Percentiles rank a stretch among this genome's conserved stretches.
phyloP scores from a whole-genome alignment of 2,329 filamentous ascomycete genomes.

The Emergomyces orientalis region DNA sequence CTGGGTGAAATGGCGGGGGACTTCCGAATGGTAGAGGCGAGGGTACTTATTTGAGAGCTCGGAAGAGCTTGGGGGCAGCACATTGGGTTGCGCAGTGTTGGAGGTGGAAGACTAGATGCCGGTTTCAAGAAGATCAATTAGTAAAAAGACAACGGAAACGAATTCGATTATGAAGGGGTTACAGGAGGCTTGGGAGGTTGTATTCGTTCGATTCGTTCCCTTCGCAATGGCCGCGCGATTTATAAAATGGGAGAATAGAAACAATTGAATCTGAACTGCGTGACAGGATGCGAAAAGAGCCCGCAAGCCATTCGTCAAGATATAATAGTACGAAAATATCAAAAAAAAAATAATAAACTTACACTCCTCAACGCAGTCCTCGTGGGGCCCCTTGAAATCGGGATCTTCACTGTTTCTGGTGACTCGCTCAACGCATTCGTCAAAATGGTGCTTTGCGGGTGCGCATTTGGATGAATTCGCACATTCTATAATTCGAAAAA shows the following conservation, averaged over 20 bases:
- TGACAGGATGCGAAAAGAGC: not conserved
- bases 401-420: slow-evolving; percentile 57
- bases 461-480: slow-evolving; percentile 75
- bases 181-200: not conserved
- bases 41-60: slow-evolving; percentile 68
- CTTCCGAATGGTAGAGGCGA: not conserved
- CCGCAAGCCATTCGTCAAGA: not conserved
- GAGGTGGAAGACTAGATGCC: slow-evolving; percentile 84
- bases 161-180: not conserved
- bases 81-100: slow-evolving; percentile 89
- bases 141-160: not conserved
- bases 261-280: not conserved
- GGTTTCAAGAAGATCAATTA: not conserved
- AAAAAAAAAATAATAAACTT: slow-evolving; percentile 41
- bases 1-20: not conserved
- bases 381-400: slow-evolving; percentile 62
- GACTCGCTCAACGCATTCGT: slow-evolving; percentile 95
- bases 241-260: not conserved
- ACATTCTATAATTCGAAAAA: slow-evolving; percentile 56
- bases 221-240: not conserved
- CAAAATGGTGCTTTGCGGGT: slow-evolving; percentile 91
- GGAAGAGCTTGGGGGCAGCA: slow-evolving; percentile 93
- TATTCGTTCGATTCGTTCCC: not conserved
- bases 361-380: slow-evolving; percentile 99
- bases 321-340: not conserved